Conservation (phyloP, 2,329 filamentous ascomycete genomes). For the Pseudogymnoascus sp. region DNA sequence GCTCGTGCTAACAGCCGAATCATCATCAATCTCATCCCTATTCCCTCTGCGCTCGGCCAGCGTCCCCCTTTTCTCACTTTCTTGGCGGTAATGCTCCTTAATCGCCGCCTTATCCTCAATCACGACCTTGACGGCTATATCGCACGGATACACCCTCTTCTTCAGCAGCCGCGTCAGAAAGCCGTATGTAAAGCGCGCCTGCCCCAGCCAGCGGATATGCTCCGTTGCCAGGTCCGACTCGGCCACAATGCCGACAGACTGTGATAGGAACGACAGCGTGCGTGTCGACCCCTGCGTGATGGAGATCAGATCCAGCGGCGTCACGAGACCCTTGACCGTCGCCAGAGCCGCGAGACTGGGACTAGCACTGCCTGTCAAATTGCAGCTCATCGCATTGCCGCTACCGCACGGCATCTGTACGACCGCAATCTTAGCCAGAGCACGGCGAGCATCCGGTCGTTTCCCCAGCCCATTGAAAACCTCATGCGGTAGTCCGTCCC, state of each 20-base stretch:
- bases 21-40: constrained; percentile 26
- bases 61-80: constrained; percentile 29
- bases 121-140: constrained; percentile 78
- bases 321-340: constrained; percentile 81
- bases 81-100: constrained; percentile 61
- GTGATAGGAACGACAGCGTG: constrained; percentile 81
- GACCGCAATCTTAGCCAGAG: constrained; percentile 70
- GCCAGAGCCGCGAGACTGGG: constrained; percentile 70
- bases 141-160: constrained; percentile 78
- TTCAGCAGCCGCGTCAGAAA: constrained; percentile 69
- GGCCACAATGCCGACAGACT: constrained; percentile 81
- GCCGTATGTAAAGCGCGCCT: constrained; percentile 75
- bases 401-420: constrained; percentile 86
- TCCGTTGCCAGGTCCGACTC: constrained; percentile 88
- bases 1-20: constrained; percentile 25
- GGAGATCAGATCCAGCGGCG: constrained; percentile 76
- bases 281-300: constrained; percentile 73
- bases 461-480: constrained; percentile 87
- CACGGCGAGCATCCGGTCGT: constrained; percentile 65
- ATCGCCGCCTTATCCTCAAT: constrained; percentile 69
- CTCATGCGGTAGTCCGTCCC: constrained; percentile 86
- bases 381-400: constrained; percentile 89
- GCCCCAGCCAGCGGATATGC: constrained; percentile 87
- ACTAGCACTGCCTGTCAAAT: constrained; percentile 73
- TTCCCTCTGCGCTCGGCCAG: constrained; percentile 25